Evolutionary conservation across 345 rosid genomes (phyloP).

Genomic region (Salix viminalis): DNA sequence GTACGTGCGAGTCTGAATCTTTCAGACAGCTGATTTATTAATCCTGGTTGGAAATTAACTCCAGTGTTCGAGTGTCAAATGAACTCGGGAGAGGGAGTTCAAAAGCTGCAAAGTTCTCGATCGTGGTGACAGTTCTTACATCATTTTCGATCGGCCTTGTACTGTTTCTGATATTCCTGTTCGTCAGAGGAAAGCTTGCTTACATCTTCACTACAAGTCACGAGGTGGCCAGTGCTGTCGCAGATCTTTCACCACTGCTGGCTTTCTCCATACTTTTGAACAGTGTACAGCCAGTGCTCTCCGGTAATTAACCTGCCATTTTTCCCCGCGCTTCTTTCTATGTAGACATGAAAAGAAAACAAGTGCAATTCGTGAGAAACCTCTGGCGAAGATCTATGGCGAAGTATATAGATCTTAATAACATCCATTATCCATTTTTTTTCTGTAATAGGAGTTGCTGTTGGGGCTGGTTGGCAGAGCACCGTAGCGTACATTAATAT

Average conservation of each 20-base stretch:
- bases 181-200: conserved; percentile 50
- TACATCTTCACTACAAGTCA: conserved; percentile 55
- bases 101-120: conserved; percentile 52
- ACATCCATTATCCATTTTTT: too few relatives aligned
- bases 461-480: conserved; percentile 85
- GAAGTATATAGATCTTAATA: too few relatives aligned
- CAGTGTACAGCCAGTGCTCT: conserved; percentile 82
- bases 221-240: conserved; percentile 58
- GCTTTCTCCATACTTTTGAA: conserved; percentile 70
- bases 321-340: background rate
- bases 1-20: too few relatives aligned
- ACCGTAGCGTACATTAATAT: conserved; percentile 66
- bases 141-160: conserved; percentile 54
- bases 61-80: conserved; percentile 75
- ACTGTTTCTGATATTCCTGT: conserved; percentile 41
- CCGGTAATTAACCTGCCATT: conserved; percentile 36
- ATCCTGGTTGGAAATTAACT: background rate
- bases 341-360: too few relatives aligned
- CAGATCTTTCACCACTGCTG: conserved; percentile 60
- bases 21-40: background rate
- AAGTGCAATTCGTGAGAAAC: too few relatives aligned
- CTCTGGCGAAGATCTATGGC: too few relatives aligned
- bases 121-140: conserved; percentile 30
- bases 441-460: conserved; percentile 52
- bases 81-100: conserved; percentile 77